phyloP scores from a whole-genome alignment of 192 early-diverging fungal genomes.

The Backusella sp. region DNA sequence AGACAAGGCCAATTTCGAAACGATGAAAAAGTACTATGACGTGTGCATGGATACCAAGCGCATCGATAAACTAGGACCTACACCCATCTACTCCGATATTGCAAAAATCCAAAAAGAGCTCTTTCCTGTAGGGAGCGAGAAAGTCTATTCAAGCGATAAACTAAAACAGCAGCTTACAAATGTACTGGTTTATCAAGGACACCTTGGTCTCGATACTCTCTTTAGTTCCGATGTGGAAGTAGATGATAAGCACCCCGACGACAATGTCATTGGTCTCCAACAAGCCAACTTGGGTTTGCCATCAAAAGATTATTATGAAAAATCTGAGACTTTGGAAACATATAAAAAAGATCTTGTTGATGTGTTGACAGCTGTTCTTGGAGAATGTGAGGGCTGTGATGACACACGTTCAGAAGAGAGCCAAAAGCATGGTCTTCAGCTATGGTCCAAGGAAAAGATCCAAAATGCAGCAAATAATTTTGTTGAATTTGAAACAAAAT shows the following conservation, averaged over 20 bases:
- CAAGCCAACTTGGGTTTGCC: constrained; percentile 60
- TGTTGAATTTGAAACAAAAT: constrained; percentile 54
- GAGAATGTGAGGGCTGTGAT: not conserved
- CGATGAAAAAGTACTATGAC: constrained; percentile 54
- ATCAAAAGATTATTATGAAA: constrained; percentile 65
- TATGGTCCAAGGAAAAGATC: constrained; percentile 1
- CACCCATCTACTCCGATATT: constrained; percentile 41
- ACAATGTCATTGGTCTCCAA: constrained; percentile 44
- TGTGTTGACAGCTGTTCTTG: constrained; percentile 40
- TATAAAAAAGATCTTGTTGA: constrained; percentile 45
- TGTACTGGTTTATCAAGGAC: not conserved
- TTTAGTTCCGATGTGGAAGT: constrained; percentile 47
- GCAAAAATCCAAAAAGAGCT: constrained; percentile 35
- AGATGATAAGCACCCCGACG: constrained; percentile 59
- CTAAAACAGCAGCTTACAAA: not conserved
- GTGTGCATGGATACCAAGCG: constrained; percentile 51
- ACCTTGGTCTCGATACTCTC: constrained; percentile 24
- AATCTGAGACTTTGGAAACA: constrained; percentile 39
- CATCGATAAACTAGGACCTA: constrained; percentile 37
- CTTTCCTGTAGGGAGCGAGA: not conserved
- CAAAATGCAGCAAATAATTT: constrained; percentile 40
- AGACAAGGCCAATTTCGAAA: constrained; percentile 52
- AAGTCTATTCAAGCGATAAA: not conserved
- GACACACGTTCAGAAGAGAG: not conserved
- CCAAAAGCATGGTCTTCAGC: not conserved